Conservation (phyloP, 1,284 basidiomycete species). For the Omphalotus olearius region DNA sequence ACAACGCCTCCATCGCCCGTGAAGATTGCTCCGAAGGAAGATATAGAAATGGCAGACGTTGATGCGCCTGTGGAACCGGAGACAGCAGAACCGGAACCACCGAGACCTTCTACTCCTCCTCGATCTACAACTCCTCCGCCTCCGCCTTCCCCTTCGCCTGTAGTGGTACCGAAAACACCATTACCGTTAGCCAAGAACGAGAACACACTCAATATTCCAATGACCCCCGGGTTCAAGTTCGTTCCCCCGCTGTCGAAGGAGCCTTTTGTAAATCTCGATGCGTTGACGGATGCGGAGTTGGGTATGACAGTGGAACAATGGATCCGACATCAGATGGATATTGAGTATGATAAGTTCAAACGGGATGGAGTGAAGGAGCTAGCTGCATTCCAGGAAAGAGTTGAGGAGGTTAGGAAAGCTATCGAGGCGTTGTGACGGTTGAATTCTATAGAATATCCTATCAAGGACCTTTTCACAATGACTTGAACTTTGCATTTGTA, state of each 20-base stretch:
- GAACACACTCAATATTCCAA: slow-evolving; percentile 8
- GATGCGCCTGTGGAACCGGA: slow-evolving; percentile 3
- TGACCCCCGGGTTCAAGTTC: slow-evolving; percentile 16
- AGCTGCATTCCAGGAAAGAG: slow-evolving; percentile 50
- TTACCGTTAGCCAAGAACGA: background rate
- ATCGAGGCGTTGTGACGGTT: slow-evolving; percentile 13
- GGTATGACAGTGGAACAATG: slow-evolving; percentile 75
- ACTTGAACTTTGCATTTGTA: too few species aligned
- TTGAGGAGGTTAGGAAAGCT: slow-evolving; percentile 47
- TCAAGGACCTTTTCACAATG: too few species aligned
- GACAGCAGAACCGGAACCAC: background rate
- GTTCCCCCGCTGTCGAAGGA: slow-evolving; percentile 34
- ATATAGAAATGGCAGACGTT: slow-evolving; percentile 22
- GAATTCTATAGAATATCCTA: too few species aligned
- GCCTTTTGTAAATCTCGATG: slow-evolving; percentile 35
- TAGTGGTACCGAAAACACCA: slow-evolving; percentile 9
- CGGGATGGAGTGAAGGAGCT: slow-evolving; percentile 60
- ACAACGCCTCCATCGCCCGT: background rate
- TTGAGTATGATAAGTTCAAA: slow-evolving; percentile 58
- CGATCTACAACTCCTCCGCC: slow-evolving; percentile 9
- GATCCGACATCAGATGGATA: slow-evolving; percentile 65
- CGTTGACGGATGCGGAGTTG: slow-evolving; percentile 59
- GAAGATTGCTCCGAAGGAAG: background rate
- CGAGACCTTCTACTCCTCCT: background rate
- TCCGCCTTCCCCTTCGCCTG: slow-evolving; percentile 10